These are phyloP conservation scores for Dispira parvispora DNA, from an alignment of 192 early-diverging fungal genomes.

Conservation along the genomic window DNA sequence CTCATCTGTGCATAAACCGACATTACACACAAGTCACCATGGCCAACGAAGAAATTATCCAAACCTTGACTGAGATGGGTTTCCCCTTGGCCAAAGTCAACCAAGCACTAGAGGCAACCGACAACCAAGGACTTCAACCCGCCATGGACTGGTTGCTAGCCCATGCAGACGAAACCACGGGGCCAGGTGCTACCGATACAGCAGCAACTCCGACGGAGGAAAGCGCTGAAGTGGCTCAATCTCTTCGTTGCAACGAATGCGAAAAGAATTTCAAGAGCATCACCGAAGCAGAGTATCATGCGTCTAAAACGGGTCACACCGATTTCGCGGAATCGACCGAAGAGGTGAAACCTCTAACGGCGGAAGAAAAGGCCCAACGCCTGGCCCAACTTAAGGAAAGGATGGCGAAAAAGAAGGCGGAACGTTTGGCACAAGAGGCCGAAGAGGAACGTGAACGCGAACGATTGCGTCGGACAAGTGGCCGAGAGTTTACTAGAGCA, in stretches of 20 bases:
- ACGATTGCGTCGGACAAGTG: slow-evolving; percentile 32
- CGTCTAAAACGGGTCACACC: slow-evolving; percentile 41
- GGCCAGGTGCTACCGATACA: slow-evolving; percentile 15
- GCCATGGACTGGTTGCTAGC: slow-evolving; percentile 28
- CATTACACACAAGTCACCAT: background rate
- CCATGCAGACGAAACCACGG: slow-evolving; percentile 16
- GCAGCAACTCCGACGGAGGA: background rate
- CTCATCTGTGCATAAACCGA: background rate
- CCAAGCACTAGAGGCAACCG: slow-evolving; percentile 23
- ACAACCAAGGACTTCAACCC: slow-evolving; percentile 20
- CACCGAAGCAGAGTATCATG: slow-evolving; percentile 40
- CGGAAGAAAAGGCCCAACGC: slow-evolving; percentile 53
- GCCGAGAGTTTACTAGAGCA: slow-evolving; percentile 36
- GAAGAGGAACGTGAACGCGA: slow-evolving; percentile 41
- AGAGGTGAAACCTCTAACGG: slow-evolving; percentile 48
- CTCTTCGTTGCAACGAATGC: slow-evolving; percentile 45
- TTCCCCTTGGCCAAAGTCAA: slow-evolving; percentile 19
- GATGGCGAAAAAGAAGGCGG: slow-evolving; percentile 32
- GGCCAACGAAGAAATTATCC: slow-evolving; percentile 14
- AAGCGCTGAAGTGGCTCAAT: slow-evolving; percentile 15
- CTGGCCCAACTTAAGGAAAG: slow-evolving; percentile 37
- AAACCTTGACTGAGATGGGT: slow-evolving; percentile 24
- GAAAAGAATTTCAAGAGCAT: slow-evolving; percentile 39
- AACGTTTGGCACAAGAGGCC: slow-evolving; percentile 35
- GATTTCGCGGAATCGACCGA: slow-evolving; percentile 50